Conservation (phyloP, 1,139 yeast species). For the Geotrichum klebahnii region DNA sequence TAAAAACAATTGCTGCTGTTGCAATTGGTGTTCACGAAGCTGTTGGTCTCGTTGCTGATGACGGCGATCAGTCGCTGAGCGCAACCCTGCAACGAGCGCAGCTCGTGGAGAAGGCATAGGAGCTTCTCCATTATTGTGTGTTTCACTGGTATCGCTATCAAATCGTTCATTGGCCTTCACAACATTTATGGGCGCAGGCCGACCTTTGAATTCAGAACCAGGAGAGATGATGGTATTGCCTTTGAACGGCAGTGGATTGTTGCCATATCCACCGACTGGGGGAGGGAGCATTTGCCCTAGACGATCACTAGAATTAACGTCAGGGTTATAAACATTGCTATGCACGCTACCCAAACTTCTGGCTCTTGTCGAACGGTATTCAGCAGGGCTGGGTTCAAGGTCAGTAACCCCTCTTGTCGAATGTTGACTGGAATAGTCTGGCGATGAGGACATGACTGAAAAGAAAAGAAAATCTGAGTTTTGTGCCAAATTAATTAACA, state of each 20-base stretch:
- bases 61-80: slow-evolving; percentile 37
- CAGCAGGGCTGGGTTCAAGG: background rate
- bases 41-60: slow-evolving; percentile 28
- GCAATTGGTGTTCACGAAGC: slow-evolving; percentile 7
- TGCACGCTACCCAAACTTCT: slow-evolving; percentile 12
- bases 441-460: slow-evolving; percentile 12
- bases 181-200: slow-evolving; percentile 14
- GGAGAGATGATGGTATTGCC: background rate
- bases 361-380: slow-evolving; percentile 6
- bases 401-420: slow-evolving; percentile 4
- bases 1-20: background rate
- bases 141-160: slow-evolving; percentile 1
- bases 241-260: slow-evolving; percentile 9
- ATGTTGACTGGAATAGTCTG: background rate
- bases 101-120: slow-evolving; percentile 30
- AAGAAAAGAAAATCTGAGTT: background rate
- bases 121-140: too few relatives aligned
- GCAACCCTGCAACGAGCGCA: slow-evolving; percentile 35
- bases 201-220: background rate
- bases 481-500: background rate
- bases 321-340: background rate
- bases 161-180: slow-evolving; percentile 6
- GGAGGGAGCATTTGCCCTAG: background rate
- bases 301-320: background rate
- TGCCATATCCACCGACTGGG: slow-evolving; percentile 4